These are phyloP conservation scores for Aspergillus sp. DNA, from an alignment of 2,329 filamentous ascomycete species.

Conservation along the genomic window DNA sequence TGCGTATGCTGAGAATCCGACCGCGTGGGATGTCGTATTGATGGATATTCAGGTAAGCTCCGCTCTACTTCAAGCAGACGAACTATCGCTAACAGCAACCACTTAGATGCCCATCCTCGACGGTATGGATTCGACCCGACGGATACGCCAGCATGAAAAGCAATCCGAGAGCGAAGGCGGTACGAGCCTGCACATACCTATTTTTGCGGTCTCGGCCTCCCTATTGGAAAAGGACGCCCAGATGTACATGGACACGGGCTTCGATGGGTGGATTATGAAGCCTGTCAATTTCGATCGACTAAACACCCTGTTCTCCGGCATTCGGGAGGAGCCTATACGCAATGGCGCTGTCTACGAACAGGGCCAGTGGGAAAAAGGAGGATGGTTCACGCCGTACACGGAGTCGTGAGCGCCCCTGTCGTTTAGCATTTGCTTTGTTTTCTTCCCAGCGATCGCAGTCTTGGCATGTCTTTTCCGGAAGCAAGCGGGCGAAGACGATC, in stretches of 20 bases:
- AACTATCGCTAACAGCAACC: conserved; percentile 6
- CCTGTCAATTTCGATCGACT: conserved; percentile 82
- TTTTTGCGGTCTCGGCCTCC: conserved; percentile 88
- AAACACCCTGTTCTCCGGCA: conserved; percentile 69
- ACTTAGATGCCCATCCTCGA: conserved; percentile 91
- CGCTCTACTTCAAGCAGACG: not conserved
- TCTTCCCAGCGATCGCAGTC: not conserved
- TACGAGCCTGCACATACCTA: conserved; percentile 65
- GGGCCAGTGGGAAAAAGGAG: conserved; percentile 82
- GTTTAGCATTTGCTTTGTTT: not conserved
- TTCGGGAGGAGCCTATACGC: conserved; percentile 64
- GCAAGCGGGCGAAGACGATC: not conserved
- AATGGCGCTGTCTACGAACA: conserved; percentile 69
- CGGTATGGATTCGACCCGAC: conserved; percentile 80
- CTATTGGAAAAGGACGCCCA: conserved; percentile 71
- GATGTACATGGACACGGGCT: conserved; percentile 75
- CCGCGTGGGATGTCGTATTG: conserved; percentile 75
- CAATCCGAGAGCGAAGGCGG: conserved; percentile 44
- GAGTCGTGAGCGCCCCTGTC: not conserved
- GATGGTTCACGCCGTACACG: conserved; percentile 67
- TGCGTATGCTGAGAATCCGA: conserved; percentile 67
- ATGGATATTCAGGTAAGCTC: conserved; percentile 88
- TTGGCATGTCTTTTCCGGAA: not conserved
- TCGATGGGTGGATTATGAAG: conserved; percentile 90
- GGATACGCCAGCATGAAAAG: conserved; percentile 77